Base-by-base conservation (phyloP, 805 yeast species). In the Metschnikowia lachancei region DNA sequence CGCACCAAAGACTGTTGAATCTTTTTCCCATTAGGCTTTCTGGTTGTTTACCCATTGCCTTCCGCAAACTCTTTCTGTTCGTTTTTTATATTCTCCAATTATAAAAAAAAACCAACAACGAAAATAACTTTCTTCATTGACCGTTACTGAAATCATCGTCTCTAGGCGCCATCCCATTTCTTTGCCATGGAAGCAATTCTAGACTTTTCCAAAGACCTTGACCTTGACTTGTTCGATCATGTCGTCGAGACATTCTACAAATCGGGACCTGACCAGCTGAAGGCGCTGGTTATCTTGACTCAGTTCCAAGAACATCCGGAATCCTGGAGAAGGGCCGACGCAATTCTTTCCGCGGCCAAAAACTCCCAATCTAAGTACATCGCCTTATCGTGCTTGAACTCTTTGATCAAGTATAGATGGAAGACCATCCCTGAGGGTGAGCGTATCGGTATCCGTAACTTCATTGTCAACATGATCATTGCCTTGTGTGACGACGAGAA, bases 281-380 rank as follows among this genome's bases (percentile, higher is more conserved):
- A 76, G 53, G 95, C 96, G 9, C 92, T 84, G 66, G 74, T 75
- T 32, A 69, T 85, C 8, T 76, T 87, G 58, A 83, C 86, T 18
- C 80, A 82, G 67, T 91, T 94, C 65, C 97, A 94, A 67, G 95
- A 89, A 52, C 86, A 90, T 65, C 95, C 94, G 2, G 96, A 92
- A 58, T 85, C 97, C 20, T 94, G 99, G 99, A 88, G 86, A 55
- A 80, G 86, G 46, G 94, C 95, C 29, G 98, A 92, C 60, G 82
- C 85, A 65, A 91, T 94, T 50, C 75, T 94, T 54, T 90, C 91
- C 55, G 75, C 72, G 52, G 82, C 95, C 3, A 70, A 73, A 41
- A 86, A 90, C 63, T 76, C 96, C 33, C 96, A 94, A 67, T 78
- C 96, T 28, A 94, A 94, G 69, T 92, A 86, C 66, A 85, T 94